phyloP scores from a whole-genome alignment of 805 yeast genomes.

The Saturnispora sanitii region DNA sequence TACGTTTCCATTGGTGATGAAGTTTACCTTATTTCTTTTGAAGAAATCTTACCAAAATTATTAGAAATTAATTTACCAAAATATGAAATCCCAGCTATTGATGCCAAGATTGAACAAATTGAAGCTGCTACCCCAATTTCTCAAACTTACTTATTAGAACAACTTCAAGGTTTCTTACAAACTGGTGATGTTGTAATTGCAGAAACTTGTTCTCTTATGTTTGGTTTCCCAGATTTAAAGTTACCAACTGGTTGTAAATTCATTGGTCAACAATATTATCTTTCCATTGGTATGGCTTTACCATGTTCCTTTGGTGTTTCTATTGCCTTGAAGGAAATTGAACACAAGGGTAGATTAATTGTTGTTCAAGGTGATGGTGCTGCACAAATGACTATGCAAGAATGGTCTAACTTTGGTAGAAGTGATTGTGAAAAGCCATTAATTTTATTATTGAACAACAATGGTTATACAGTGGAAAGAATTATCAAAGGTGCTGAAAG shows the following conservation, averaged over 20 bases:
- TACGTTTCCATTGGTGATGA: slow-evolving; percentile 38
- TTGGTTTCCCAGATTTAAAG: slow-evolving; percentile 58
- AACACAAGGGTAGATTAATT: slow-evolving; percentile 40
- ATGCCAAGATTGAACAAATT: slow-evolving; percentile 15
- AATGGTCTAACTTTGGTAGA: slow-evolving; percentile 28
- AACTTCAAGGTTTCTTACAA: slow-evolving; percentile 27
- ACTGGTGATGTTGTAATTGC: slow-evolving; percentile 64
- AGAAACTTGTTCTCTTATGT: slow-evolving; percentile 80
- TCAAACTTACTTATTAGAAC: slow-evolving; percentile 35
- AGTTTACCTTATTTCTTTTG: slow-evolving; percentile 35
- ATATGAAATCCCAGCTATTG: slow-evolving; percentile 9
- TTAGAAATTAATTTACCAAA: slow-evolving; percentile 17
- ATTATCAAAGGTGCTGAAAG: slow-evolving; percentile 70
- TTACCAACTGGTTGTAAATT: slow-evolving; percentile 45
- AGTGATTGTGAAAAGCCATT: slow-evolving; percentile 59
- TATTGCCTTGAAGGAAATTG: slow-evolving; percentile 54
- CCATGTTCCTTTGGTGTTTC: slow-evolving; percentile 83
- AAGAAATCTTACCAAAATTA: slow-evolving; percentile 37
- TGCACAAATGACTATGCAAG: slow-evolving; percentile 91
- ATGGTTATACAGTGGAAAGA: slow-evolving; percentile 87
- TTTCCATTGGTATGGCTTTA: slow-evolving; percentile 82
- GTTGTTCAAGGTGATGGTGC: slow-evolving; percentile 88
- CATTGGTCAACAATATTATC: slow-evolving; percentile 64
- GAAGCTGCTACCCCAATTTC: slow-evolving; percentile 32
- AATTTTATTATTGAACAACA: slow-evolving; percentile 68